Evolutionary conservation across 2,329 filamentous ascomycete species (phyloP), one percentile per base, ranked within the genome.

Genomic region (Colletotrichum gloeosporioides): DNA sequence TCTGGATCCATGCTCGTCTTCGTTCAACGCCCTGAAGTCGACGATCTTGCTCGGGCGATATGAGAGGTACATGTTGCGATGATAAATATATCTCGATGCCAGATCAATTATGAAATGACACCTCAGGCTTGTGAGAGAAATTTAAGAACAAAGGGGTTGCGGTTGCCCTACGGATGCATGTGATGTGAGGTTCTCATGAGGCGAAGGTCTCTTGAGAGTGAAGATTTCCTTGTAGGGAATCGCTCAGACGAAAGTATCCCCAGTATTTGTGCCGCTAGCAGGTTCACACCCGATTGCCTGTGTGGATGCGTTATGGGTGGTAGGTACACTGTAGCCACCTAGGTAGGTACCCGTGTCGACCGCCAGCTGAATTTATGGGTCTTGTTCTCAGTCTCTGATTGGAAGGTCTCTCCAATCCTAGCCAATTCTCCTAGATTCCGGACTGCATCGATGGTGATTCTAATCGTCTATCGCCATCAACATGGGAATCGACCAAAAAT

Each of bases 1-100:
- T 82, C 80, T 67, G 80, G 77, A 67, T 84, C 83, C 84, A 85
- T 85, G 66, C 49, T 77, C 55, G 57, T 75, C 15, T 68, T 67
- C 55, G 57, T 76, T 67, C 25, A 57, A 22, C 53, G 32, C 39
- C 74, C 66, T 71, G 55, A 29, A 55, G 44, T 66, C 62, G 66
- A 75, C 66, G 34, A 71, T 71, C 62, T 31, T 72, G 75, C 39
- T 67, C 32, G 29, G 34, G 67, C 29, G 66, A 57, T 76, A 32
- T 67, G 44, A 55, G 36, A 36, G 36, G 36, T 63, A 75, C 75
- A 77, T 77, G 67, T 53, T 75, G 73, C 27, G 64, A 53, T 57
- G 70, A 27, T 12, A 34, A 39, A 22, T 32, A 69, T 59, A 16
- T 31, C 15, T 32, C 18, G 25, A 29, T 53, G 62, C 29, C 69